Conservation (phyloP, 2,329 filamentous ascomycete genomes). For the Diatrype stigma region DNA sequence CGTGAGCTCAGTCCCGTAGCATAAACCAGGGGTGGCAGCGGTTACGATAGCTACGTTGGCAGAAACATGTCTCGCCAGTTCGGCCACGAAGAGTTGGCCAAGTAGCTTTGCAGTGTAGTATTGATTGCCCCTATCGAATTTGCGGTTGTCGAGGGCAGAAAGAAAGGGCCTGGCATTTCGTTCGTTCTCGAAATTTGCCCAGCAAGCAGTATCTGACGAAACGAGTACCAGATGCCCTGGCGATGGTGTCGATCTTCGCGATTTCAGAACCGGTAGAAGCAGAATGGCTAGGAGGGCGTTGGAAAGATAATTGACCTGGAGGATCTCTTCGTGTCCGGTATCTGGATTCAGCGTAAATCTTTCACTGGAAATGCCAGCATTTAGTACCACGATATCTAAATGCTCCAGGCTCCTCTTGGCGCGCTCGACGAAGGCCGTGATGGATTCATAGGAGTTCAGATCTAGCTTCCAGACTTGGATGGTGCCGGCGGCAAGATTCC, state of each 20-base stretch:
- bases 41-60: conserved; percentile 10
- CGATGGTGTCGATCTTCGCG: conserved; percentile 14
- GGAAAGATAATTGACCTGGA: conserved; percentile 51
- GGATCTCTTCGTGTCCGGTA: conserved; percentile 35
- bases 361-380: conserved; percentile 23
- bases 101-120: conserved; percentile 24
- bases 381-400: conserved; percentile 37
- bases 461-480: conserved; percentile 40
- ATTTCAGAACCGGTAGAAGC: conserved; percentile 42
- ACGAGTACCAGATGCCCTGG: conserved; percentile 15
- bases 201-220: conserved; percentile 20
- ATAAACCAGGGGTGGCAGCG: conserved; percentile 10
- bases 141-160: conserved; percentile 7
- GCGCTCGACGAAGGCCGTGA: conserved; percentile 31
- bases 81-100: conserved; percentile 24
- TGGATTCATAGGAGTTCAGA: conserved; percentile 33
- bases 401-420: conserved; percentile 24
- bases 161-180: conserved; percentile 7
- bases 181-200: conserved; percentile 12
- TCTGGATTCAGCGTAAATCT: conserved; percentile 1
- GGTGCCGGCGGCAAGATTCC: too few relatives aligned
- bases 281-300: conserved; percentile 44
- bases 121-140: conserved; percentile 11
- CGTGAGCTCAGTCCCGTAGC: conserved; percentile 7
- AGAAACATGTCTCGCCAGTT: conserved; percentile 23